Evolutionary conservation across 495 filamentous ascomycete genomes (phyloP).

Genomic region (Xylaria longipes): DNA sequence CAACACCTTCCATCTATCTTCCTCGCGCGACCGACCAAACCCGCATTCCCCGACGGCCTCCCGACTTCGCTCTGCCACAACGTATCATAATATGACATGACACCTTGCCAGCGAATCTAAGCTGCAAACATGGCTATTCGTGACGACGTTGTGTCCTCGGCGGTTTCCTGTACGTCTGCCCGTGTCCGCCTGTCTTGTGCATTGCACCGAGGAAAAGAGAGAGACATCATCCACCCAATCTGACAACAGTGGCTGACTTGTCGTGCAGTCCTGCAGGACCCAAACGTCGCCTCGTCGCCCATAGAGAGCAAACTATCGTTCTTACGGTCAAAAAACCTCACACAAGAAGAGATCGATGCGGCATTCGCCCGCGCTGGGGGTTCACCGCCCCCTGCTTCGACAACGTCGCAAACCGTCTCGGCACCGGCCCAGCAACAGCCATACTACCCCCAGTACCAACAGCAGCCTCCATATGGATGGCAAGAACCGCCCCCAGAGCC

Average conservation of each 20-base stretch:
- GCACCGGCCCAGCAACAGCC: constrained; percentile 58
- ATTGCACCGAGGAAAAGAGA: background rate
- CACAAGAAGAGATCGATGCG: constrained; percentile 89
- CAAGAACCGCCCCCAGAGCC: constrained; percentile 67
- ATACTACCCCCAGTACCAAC: constrained; percentile 73
- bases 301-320: constrained; percentile 92
- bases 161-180: constrained; percentile 69
- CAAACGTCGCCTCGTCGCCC: constrained; percentile 86
- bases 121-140: constrained; percentile 71
- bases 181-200: background rate
- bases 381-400: constrained; percentile 52
- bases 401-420: constrained; percentile 48
- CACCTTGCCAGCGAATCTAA: constrained; percentile 21
- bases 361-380: constrained; percentile 78
- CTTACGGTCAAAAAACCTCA: constrained; percentile 95
- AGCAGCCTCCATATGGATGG: constrained; percentile 67
- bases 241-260: constrained; percentile 30
- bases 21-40: constrained; percentile 5
- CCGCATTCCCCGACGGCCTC: background rate
- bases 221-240: constrained; percentile 23
- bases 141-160: constrained; percentile 84
- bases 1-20: constrained; percentile 4
- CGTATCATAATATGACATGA: constrained; percentile 30
- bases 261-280: constrained; percentile 84
- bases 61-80: background rate